Percentiles rank a stretch among this genome's conserved stretches.
Conservation (phyloP, 495 filamentous ascomycete species). For the Podospora anserina region DNA sequence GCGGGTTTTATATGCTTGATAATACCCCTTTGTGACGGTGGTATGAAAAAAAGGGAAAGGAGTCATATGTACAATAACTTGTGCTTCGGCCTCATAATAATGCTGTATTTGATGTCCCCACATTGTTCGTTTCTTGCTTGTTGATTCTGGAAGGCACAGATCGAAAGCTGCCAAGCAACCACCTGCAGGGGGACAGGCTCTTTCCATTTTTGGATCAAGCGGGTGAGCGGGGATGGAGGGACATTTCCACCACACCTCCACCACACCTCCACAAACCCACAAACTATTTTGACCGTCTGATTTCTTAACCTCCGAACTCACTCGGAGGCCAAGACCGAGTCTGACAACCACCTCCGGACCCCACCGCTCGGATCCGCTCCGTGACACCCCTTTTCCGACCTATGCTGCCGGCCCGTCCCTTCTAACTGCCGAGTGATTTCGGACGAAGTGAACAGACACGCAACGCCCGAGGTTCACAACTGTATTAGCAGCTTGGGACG, state of each 20-base stretch:
- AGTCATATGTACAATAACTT: not conserved
- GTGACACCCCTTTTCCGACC: constrained; percentile 1
- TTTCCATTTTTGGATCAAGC: not conserved
- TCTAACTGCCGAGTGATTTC: constrained; percentile 8
- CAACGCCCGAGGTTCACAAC: too few species aligned
- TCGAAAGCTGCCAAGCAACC: not conserved
- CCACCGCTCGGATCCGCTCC: constrained; percentile 16
- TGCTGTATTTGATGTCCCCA: not conserved
- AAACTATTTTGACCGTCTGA: not conserved
- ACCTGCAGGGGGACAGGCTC: not conserved
- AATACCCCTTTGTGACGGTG: not conserved
- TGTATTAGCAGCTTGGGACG: too few species aligned
- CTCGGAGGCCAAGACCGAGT: constrained; percentile 15
- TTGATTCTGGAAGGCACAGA: not conserved
- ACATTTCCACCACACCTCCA: not conserved
- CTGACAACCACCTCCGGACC: constrained; percentile 8
- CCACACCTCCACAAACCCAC: not conserved
- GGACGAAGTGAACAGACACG: not conserved
- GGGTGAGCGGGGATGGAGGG: not conserved
- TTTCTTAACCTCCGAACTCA: not conserved
- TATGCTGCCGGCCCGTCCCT: not conserved
- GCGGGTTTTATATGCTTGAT: not conserved
- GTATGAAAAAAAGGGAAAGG: not conserved
- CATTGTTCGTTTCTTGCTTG: not conserved
- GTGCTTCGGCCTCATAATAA: not conserved